These are phyloP conservation scores for Ramularia endophylla DNA, from an alignment of 2,329 filamentous ascomycete genomes.

Conservation along the genomic window DNA sequence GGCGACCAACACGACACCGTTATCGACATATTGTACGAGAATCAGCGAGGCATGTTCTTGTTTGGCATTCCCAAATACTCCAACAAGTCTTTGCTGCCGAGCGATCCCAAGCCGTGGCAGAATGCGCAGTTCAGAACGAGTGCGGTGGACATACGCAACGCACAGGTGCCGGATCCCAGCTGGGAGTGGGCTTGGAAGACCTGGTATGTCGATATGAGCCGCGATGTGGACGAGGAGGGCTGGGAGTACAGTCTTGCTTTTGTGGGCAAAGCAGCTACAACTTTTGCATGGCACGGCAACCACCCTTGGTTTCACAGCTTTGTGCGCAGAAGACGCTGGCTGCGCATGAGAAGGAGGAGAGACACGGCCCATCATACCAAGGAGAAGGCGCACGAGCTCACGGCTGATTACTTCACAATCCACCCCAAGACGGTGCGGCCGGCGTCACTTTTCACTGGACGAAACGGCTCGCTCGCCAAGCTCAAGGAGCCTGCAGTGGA, in stretches of 20 bases:
- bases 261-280: conserved; percentile 33
- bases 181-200: conserved; percentile 83
- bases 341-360: conserved; percentile 69
- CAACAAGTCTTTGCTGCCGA: conserved; percentile 70
- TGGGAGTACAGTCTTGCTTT: conserved; percentile 98
- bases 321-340: conserved; percentile 84
- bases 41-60: conserved; percentile 83
- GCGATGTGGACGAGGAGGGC: conserved; percentile 78
- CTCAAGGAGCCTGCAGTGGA: conserved; percentile 41
- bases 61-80: conserved; percentile 92
- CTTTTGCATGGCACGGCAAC: conserved; percentile 69
- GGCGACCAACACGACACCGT: conserved; percentile 41
- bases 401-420: conserved; percentile 74
- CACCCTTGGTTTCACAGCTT: conserved; percentile 92
- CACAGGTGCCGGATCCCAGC: conserved; percentile 86
- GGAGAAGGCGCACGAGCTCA: conserved; percentile 60
- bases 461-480: conserved; percentile 13
- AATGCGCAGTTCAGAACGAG: conserved; percentile 52
- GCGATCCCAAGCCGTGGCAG: conserved; percentile 85
- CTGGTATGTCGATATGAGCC: conserved; percentile 72
- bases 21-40: conserved; percentile 91
- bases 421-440: conserved; percentile 34
- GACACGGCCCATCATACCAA: conserved; percentile 36
- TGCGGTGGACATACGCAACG: conserved; percentile 69
- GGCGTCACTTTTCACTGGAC: conserved; percentile 14